These are phyloP conservation scores for Xerocomus spinulosus DNA, from an alignment of 768 basidiomycete species.

Conservation along the genomic window DNA sequence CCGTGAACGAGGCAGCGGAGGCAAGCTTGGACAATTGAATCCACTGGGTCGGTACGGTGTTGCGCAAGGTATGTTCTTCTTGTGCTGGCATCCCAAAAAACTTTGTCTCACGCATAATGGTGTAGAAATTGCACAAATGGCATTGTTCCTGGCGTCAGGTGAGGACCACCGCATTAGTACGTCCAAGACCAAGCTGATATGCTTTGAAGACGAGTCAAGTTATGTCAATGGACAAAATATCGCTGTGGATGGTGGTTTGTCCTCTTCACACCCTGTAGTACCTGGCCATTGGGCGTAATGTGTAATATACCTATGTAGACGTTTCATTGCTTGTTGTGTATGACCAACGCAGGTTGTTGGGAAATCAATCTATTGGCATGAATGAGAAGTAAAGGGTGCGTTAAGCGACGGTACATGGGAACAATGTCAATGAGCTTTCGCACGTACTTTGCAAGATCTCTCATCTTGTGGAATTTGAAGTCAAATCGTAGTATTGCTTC, in stretches of 20 bases:
- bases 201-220: constrained; percentile 69
- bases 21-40: constrained; percentile 77
- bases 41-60: constrained; percentile 80
- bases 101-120: constrained; percentile 6
- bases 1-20: constrained; percentile 62
- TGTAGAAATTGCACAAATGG: constrained; percentile 81
- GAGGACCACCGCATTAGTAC: constrained; percentile 16
- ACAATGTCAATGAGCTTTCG: not conserved
- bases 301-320: not conserved
- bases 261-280: constrained; percentile 71
- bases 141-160: constrained; percentile 87
- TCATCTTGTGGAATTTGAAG: no score
- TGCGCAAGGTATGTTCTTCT: constrained; percentile 54
- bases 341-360: no score
- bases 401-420: not conserved
- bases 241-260: constrained; percentile 83
- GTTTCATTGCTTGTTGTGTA: not conserved
- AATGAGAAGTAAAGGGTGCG: no score
- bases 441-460: no score
- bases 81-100: constrained; percentile 9
- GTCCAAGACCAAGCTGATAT: constrained; percentile 8
- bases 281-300: constrained; percentile 66
- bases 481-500: no score
- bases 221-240: constrained; percentile 90
- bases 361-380: no score